Evolutionary conservation across 331 rosid genomes (phyloP), one percentile per base, ranked within the genome.

Genomic region (Pyracantha coccinea): DNA sequence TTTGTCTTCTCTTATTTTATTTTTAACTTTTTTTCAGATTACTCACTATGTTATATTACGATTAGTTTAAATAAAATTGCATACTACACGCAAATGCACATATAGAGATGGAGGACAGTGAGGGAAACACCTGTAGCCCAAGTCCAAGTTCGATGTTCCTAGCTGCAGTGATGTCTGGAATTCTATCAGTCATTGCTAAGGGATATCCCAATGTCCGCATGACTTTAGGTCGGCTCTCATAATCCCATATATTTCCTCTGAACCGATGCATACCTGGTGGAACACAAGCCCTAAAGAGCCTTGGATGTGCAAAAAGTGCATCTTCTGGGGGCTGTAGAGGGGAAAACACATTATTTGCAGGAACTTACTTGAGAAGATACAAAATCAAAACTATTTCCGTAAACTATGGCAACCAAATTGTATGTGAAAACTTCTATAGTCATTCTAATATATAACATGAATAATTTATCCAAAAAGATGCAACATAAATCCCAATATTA

Each of bases 231-330:
- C 89, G 77, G 79, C 90, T 77, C 45, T 95, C 96, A 69, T 82
- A 92, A 75, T 95, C 99, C 98, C 98, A 95, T 78, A 95, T 81
- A 81, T 90, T 95, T 80, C 97, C 97, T 83, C 98, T 88, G 79
- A 90, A 95, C 71, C 93, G 88, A 68, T 95, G 99, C 98, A 92
- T 95, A 35, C 97, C 97, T 8, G 99, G 97, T 57, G 98, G 97
- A 67, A 92, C 98, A 73, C 97, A 95, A 41, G 98, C 99, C 86
- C 97, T 86, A 73, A 90, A 95, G 80, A 95, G 90, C 87, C 97
- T 86, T 24, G 99, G 98, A 35, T 92, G 97, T 21, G 87, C 89
- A 85, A 95, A 92, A 24, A 95, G 87, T 58, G 99, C 96, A 89
- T 95, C 99, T 88, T 93, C 91, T 74, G 97, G 98, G 78, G 97